phyloP scores from a whole-genome alignment of 2,329 filamentous ascomycete genomes.

The Lithohypha guttulata region DNA sequence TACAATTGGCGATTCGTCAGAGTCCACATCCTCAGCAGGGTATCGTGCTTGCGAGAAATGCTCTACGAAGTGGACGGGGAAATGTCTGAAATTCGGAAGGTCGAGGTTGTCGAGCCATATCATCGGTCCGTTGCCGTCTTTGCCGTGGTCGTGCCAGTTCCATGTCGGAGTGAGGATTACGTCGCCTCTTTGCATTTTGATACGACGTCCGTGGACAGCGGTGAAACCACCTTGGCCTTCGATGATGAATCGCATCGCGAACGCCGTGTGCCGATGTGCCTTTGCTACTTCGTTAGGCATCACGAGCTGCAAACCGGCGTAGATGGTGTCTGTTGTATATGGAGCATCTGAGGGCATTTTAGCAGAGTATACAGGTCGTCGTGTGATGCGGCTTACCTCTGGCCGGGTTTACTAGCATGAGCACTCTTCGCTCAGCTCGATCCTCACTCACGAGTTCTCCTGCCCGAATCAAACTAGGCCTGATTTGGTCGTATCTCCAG shows the following conservation, averaged over 20 bases:
- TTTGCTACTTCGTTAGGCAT: slow-evolving; percentile 46
- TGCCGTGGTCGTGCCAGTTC: slow-evolving; percentile 53
- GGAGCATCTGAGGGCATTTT: slow-evolving; percentile 34
- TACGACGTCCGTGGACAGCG: slow-evolving; percentile 44
- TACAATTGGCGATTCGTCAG: slow-evolving; percentile 25
- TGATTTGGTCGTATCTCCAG: slow-evolving; percentile 9
- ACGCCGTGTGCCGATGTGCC: slow-evolving; percentile 47
- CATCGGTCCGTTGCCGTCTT: slow-evolving; percentile 43
- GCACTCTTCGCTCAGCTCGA: slow-evolving; percentile 27
- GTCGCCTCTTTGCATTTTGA: slow-evolving; percentile 43
- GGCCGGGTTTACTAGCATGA: slow-evolving; percentile 34
- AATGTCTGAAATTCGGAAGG: slow-evolving; percentile 41
- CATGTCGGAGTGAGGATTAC: slow-evolving; percentile 48
- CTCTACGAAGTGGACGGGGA: slow-evolving; percentile 46
- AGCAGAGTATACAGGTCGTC: not conserved
- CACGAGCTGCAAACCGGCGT: slow-evolving; percentile 47
- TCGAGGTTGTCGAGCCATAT: slow-evolving; percentile 50
- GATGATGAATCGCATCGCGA: slow-evolving; percentile 48
- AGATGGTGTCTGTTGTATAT: slow-evolving; percentile 48
- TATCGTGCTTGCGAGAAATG: slow-evolving; percentile 40
- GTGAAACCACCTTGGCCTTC: slow-evolving; percentile 48
- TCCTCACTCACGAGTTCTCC: slow-evolving; percentile 1
- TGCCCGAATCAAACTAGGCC: not conserved
- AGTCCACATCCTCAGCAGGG: slow-evolving; percentile 33
- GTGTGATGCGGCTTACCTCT: slow-evolving; percentile 18